These are phyloP conservation scores for Xylaria acuta DNA, from an alignment of 495 filamentous ascomycete species.

Conservation along the genomic window DNA sequence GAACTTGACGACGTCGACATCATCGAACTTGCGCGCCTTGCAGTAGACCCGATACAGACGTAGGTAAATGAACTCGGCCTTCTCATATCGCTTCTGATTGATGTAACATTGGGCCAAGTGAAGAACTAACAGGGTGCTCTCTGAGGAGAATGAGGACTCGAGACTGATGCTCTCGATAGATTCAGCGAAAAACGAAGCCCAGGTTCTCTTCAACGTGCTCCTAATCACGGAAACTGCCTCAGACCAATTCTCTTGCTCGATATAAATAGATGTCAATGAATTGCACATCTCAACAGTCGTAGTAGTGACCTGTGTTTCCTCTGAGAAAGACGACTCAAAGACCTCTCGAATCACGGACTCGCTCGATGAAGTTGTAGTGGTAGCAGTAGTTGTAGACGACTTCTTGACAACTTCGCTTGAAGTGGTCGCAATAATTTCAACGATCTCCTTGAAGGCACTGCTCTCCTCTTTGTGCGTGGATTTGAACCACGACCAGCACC, in stretches of 20 bases:
- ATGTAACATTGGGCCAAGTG: constrained; percentile 16
- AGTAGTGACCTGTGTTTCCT: constrained; percentile 14
- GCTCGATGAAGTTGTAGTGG: constrained; percentile 10
- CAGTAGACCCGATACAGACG: constrained; percentile 16
- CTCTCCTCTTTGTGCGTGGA: constrained; percentile 20
- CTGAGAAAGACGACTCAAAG: constrained; percentile 17
- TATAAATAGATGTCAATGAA: constrained; percentile 16
- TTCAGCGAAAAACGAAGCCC: constrained; percentile 23
- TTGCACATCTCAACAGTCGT: constrained; percentile 16
- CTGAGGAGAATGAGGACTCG: constrained; percentile 12
- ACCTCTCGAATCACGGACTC: constrained; percentile 23
- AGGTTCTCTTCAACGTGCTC: constrained; percentile 17
- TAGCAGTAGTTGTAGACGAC: constrained; percentile 7
- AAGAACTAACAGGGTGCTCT: constrained; percentile 14
- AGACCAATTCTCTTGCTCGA: constrained; percentile 21
- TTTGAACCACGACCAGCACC: constrained; percentile 25
- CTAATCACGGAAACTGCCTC: constrained; percentile 19
- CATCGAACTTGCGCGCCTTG: constrained; percentile 15
- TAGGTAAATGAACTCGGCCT: constrained; percentile 10
- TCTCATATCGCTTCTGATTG: constrained; percentile 23
- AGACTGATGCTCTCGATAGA: constrained; percentile 15
- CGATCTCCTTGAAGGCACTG: constrained; percentile 20
- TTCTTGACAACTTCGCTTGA: constrained; percentile 16
- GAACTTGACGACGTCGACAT: constrained; percentile 13
- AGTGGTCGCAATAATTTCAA: constrained; percentile 17